These are phyloP conservation scores for Tuber aestivum DNA, from an alignment of 495 filamentous ascomycete genomes.

Conservation along the genomic window DNA sequence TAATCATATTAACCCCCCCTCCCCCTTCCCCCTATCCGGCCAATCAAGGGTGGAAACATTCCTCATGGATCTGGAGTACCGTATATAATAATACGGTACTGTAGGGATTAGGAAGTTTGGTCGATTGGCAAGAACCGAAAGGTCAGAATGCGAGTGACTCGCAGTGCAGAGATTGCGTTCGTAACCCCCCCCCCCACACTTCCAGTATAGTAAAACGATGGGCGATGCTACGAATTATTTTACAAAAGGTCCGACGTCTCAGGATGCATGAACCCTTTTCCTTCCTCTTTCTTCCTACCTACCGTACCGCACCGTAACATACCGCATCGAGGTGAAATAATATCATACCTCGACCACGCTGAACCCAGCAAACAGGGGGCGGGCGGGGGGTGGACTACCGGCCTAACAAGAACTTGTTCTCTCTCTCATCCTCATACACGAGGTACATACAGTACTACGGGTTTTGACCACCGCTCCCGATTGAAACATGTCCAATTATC, in stretches of 20 bases:
- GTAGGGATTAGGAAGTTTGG: not conserved
- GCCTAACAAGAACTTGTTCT: not conserved
- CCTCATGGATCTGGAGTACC: not conserved
- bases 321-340: too few relatives aligned
- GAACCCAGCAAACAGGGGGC: not conserved
- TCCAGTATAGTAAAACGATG: conserved; percentile 29
- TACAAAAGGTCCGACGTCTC: conserved; percentile 10
- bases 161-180: conserved; percentile 36
- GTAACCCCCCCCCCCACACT: conserved; percentile 31
- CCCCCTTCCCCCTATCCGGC: conserved; percentile 24
- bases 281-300: too few relatives aligned
- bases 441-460: not conserved
- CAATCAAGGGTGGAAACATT: conserved; percentile 23
- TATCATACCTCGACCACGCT: not conserved
- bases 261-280: conserved; percentile 30
- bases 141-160: conserved; percentile 16
- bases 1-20: conserved; percentile 15
- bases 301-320: not conserved
- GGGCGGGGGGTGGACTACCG: too few relatives aligned
- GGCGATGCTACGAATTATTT: conserved; percentile 28
- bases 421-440: too few relatives aligned
- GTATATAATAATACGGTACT: too few relatives aligned
- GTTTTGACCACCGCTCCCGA: not conserved
- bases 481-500: not conserved
- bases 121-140: not conserved